Evolutionary conservation across 2,329 filamentous ascomycete species (phyloP), one percentile per base, ranked within the genome.

Genomic region (Allantophomopsis lycopodina): DNA sequence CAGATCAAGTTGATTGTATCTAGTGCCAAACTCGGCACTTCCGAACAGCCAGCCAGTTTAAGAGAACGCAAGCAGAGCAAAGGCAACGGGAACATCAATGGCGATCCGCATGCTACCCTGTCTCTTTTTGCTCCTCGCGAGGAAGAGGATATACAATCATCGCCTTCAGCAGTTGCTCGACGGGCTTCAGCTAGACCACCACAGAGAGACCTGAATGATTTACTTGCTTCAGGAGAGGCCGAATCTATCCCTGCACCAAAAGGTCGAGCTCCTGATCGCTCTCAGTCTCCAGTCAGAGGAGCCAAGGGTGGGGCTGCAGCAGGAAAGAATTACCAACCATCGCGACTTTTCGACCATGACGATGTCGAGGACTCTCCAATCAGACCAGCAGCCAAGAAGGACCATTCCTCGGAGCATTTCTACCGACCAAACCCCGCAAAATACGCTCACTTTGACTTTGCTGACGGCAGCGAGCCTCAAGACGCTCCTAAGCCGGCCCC

Each of bases 361-460:
- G 23, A 28, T 28, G 23, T 28, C 10, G 71, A 75, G 37, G 66
- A 64, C 16, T 55, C 16, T 45, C 56, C 15, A 57, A 66, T 21
- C 55, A 63, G 43, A 58, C 59, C 36, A 57, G 67, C 48, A 62
- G 64, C 63, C 32, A 61, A 66, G 36, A 56, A 61, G 31, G 48
- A 54, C 35, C 57, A 59, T 40, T 58, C 60, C 20, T 51, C 56
- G 18, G 64, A 66, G 32, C 61, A 61, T 40, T 62, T 60, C 48
- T 68, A 71, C 53, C 69, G 48, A 52, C 79, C 83, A 6, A 74
- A 91, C 57, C 73, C 83, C 2, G 76, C 76, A 54, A 93, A 86
- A 60, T 95, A 78, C 63, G 68, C 81, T 42, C 89, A 96, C 60
- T 94, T 94, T 55, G 79, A 87, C 43, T 83, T 94, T 54, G 76